Evolutionary conservation across 2,329 filamentous ascomycete species (phyloP), one percentile per base, ranked within the genome.

Genomic region (Daldinia eschscholtzii): DNA sequence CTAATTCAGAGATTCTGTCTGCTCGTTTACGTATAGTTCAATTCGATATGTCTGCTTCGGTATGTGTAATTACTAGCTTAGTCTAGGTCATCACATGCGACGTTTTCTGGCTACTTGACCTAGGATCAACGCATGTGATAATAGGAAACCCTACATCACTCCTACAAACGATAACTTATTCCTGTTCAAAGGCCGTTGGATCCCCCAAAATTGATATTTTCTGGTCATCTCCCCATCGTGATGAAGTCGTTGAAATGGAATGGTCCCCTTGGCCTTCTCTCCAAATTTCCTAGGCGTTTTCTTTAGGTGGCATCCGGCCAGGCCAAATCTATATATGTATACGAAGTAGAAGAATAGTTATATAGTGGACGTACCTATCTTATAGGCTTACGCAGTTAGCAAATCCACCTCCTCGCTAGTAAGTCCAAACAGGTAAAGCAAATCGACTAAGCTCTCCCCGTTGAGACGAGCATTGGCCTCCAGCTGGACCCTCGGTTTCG

Each of bases 401-500:
- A 81, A 76, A 39, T 83, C 81, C 55, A 90, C 82, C 79, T 94
- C 92, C 71, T 91, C 87, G 44, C 83, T 83, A 0, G 88, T 89
- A 67, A 93, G 89, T 0, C 93, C 93, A 76, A 95, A 89, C 20
- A 96, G 79, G 76, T 92, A 91, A 57, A 94, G 81, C 70, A 96
- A 80, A 77, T 95, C 92, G 74, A 91, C 79, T 77, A 96, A 80
- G 70, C 85, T 92, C 68, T 88, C 85, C 23, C 89, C 87, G 76
- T 96, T 96, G 68, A 96, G 79, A 46, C 91, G 85, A 13, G 90
- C 89, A 30, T 89, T 88, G 1, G 93, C 93, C 78, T 92, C 88
- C 83, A 91, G 88, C 81, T 96, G 93, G 63, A 96, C 93, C 65
- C 89, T 85, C 1, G 92, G 92, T 83, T 96, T 96, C 9, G 93